phyloP scores from a whole-genome alignment of 345 rosid species.

The Gossypium longicalyx region DNA sequence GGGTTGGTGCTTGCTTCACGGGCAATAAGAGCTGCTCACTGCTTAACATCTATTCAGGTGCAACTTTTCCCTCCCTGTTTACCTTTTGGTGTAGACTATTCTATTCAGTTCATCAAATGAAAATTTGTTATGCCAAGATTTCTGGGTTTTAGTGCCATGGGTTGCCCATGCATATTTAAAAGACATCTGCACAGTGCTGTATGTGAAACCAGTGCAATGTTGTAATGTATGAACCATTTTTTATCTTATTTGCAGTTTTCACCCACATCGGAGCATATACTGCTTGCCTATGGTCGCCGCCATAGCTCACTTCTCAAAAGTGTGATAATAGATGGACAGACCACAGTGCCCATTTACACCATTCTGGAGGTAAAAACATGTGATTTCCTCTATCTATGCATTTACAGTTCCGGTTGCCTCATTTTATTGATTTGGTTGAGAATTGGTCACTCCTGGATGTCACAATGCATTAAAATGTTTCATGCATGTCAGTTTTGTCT shows the following conservation, averaged over 20 bases:
- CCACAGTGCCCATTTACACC: conserved; percentile 49
- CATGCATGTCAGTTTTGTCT: not conserved
- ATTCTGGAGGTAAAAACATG: conserved; percentile 50
- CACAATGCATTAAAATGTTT: not conserved
- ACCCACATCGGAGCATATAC: conserved; percentile 62
- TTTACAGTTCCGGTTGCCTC: conserved; percentile 8
- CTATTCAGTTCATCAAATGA: not conserved
- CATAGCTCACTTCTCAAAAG: conserved; percentile 68
- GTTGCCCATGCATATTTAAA: not conserved
- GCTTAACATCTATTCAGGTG: conserved; percentile 72
- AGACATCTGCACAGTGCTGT: not conserved
- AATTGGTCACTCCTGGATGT: conserved; percentile 1
- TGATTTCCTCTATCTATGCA: not conserved
- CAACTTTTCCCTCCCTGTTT: not conserved
- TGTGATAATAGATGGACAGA: conserved; percentile 53
- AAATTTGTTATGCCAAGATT: not conserved
- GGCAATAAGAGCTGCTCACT: conserved; percentile 70
- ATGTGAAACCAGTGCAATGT: not conserved
- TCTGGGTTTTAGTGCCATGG: not conserved
- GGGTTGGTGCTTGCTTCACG: conserved; percentile 63
- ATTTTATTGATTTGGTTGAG: not conserved
- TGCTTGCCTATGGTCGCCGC: conserved; percentile 69
- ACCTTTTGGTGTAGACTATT: not conserved
- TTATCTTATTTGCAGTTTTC: conserved; percentile 45
- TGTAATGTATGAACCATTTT: not conserved